Conservation (phyloP, 805 yeast species). For the Kazachstania bromeliacearum region DNA sequence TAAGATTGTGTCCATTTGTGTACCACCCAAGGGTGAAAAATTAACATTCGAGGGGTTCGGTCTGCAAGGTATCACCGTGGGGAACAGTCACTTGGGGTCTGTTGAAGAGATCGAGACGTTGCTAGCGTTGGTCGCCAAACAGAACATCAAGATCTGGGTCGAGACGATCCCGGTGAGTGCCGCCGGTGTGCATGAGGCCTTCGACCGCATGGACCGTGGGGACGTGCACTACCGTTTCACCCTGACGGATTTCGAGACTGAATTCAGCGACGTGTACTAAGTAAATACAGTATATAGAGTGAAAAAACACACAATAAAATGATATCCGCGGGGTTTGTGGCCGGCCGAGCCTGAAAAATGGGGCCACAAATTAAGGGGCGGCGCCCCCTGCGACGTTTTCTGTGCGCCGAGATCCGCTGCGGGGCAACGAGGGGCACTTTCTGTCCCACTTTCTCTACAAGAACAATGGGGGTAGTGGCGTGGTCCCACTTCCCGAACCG, state of each 20-base stretch:
- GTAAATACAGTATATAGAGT: too few relatives aligned
- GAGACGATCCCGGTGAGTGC: constrained; percentile 42
- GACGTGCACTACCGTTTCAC: constrained; percentile 48
- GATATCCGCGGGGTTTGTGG: too few relatives aligned
- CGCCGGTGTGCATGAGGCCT: constrained; percentile 35
- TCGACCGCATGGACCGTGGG: constrained; percentile 39
- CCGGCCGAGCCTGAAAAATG: too few relatives aligned
- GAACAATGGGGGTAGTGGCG: too few relatives aligned
- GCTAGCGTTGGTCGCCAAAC: constrained; percentile 40
- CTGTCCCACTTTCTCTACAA: too few relatives aligned
- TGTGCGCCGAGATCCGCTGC: too few relatives aligned
- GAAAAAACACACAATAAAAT: too few relatives aligned
- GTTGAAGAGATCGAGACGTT: constrained; percentile 38
- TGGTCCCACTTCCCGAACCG: too few relatives aligned
- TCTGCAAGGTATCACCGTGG: constrained; percentile 18
- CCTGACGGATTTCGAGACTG: constrained; percentile 39
- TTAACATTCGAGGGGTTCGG: constrained; percentile 11
- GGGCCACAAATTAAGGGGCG: too few relatives aligned
- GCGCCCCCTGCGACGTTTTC: too few relatives aligned
- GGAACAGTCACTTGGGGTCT: constrained; percentile 35
- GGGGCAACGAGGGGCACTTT: too few relatives aligned
- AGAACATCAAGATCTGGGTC: constrained; percentile 41
- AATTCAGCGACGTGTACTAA: too few relatives aligned
- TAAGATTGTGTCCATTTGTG: constrained; percentile 27
- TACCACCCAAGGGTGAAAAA: constrained; percentile 13